Conservation (phyloP, 1,284 basidiomycete genomes). For the Leucoagaricus sp. region DNA sequence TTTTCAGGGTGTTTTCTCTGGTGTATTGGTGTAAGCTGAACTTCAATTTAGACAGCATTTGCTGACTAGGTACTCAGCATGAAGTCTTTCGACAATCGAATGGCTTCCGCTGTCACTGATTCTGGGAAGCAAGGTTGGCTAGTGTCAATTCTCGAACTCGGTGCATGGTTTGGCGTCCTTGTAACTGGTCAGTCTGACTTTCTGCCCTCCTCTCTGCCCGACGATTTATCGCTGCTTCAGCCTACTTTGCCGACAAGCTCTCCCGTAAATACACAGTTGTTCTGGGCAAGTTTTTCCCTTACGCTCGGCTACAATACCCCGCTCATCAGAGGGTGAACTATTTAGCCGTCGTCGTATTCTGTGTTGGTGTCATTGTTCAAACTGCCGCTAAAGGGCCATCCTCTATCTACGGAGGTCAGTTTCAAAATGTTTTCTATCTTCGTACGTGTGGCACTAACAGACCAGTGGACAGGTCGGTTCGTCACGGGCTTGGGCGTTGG, state of each 20-base stretch:
- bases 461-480: constrained; percentile 53
- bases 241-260: constrained; percentile 69
- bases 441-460: background rate
- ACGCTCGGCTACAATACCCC: too few relatives aligned
- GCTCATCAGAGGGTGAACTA: background rate
- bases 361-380: constrained; percentile 70
- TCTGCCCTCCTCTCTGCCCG: background rate
- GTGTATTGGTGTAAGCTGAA: constrained; percentile 53
- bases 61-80: constrained; percentile 40
- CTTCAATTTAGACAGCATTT: background rate
- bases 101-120: constrained; percentile 54
- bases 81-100: constrained; percentile 53
- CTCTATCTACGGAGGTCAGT: constrained; percentile 65
- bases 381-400: constrained; percentile 53
- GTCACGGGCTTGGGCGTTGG: constrained; percentile 79
- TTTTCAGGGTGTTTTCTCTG: constrained; percentile 68
- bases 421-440: background rate
- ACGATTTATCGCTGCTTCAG: constrained; percentile 27
- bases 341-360: constrained; percentile 64
- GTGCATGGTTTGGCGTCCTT: constrained; percentile 75
- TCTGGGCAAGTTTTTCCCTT: constrained; percentile 41
- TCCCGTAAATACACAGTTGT: constrained; percentile 75
- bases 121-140: constrained; percentile 65
- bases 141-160: constrained; percentile 68
- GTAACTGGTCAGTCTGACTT: constrained; percentile 41